These are phyloP conservation scores for Mycena chlorophos DNA, from an alignment of 768 basidiomycete genomes.

Conservation along the genomic window DNA sequence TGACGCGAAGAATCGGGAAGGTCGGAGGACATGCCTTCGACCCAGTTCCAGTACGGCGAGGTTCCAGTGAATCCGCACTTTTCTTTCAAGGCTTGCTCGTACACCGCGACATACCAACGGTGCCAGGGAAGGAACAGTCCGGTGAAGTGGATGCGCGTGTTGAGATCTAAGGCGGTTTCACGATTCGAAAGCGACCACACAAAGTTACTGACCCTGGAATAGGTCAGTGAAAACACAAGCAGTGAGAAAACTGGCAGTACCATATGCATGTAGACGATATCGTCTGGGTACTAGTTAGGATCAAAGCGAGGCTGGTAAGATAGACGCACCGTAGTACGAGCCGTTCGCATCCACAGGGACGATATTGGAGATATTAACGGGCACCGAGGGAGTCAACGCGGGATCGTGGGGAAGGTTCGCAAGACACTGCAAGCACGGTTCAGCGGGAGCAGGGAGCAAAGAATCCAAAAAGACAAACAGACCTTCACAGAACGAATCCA, in stretches of 20 bases:
- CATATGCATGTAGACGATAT: constrained; percentile 14
- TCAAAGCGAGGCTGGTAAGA: too few relatives aligned
- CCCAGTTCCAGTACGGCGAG: constrained; percentile 21
- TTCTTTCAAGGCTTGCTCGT: constrained; percentile 9
- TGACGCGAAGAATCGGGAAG: not conserved
- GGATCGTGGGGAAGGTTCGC: constrained; percentile 20
- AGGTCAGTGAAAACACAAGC: too few relatives aligned
- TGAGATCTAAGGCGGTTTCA: not conserved
- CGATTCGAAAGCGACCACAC: constrained; percentile 6
- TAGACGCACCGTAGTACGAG: constrained; percentile 25
- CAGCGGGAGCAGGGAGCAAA: not conserved
- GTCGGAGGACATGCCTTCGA: not conserved
- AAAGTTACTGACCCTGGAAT: constrained; percentile 5
- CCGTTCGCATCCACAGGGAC: constrained; percentile 19
- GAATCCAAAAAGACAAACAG: not conserved
- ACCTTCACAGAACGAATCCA: constrained; percentile 24
- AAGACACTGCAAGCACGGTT: constrained; percentile 16
- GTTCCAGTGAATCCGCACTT: constrained; percentile 13
- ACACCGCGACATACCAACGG: constrained; percentile 15
- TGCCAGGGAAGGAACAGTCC: constrained; percentile 20
- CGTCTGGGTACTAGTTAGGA: too few relatives aligned
- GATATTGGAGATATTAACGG: constrained; percentile 13
- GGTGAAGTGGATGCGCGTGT: constrained; percentile 14
- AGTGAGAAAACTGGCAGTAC: too few relatives aligned
- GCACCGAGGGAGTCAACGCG: constrained; percentile 15